Base-by-base conservation (phyloP, 345 rosid genomes). In the Brassica rapa region DNA sequence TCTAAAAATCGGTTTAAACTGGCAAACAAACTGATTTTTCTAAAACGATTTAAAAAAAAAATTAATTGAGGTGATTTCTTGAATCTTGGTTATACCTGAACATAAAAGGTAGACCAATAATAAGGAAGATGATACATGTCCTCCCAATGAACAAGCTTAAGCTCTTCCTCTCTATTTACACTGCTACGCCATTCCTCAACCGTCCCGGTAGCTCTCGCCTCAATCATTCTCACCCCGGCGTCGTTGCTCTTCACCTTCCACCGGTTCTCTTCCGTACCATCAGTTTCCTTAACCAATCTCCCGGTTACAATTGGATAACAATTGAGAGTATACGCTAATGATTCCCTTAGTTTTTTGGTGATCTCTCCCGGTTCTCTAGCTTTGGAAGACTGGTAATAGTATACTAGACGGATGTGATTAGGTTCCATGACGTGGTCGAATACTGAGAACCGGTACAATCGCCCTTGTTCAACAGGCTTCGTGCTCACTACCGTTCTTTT, bases 191-290 rank as follows among this genome's bases (percentile, higher is more conserved):
- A 93, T 2, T 87, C 89, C 16, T 87, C 85, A 15, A 89, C 82
- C 29, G 87, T 84, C 1, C 94, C 91, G 27, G 62, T 64, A 0
- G 84, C 90, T 21, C 84, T 84, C 0, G 93, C 90, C 82, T 88
- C 96, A 64, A 91, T 79, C 87, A 84, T 74, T 66, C 96, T 85
- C 15, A 91, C 79, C 5, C 98, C 96, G 0, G 91, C 93, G 62
- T 93, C 94, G 24, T 93, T 93, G 72, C 92, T 91, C 69, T 83
- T 89, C 21, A 93, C 78, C 80, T 72, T 85, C 98, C 96, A 89
- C 0, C 60, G 65, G 24, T 10, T 88, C 23, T 66, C 73, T n/a
- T 73, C 78, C 12, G n/a, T 37, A 62, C 67, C 79, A 37, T 74
- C 75, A 4, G 1, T 68, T 39, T 74, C 82, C 72, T 67, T 83